Evolutionary conservation across 257 asterid genomes (phyloP).

Genomic region (Capsicum baccatum): DNA sequence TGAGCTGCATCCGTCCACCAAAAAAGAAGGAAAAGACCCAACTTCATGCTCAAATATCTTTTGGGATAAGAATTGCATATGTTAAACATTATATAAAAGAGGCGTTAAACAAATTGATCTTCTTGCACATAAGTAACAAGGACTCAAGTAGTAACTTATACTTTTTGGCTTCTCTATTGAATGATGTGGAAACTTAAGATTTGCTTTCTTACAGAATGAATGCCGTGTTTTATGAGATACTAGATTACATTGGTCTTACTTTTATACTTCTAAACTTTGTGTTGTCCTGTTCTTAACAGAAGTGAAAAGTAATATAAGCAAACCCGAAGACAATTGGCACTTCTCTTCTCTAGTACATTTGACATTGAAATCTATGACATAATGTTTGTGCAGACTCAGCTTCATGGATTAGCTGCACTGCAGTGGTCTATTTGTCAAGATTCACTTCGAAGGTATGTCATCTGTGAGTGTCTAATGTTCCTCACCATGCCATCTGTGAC

Average conservation of each 20-base stretch:
- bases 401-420: constrained; percentile 92
- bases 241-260: background rate
- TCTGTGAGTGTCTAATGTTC: background rate
- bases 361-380: constrained; percentile 23
- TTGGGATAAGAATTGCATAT: constrained; percentile 15
- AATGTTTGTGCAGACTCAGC: constrained; percentile 61
- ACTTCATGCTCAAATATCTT: background rate
- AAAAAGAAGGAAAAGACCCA: constrained; percentile 12
- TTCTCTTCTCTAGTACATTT: background rate
- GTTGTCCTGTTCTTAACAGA: background rate
- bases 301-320: background rate
- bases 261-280: background rate
- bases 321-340: background rate
- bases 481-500: background rate
- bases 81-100: background rate
- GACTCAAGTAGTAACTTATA: background rate
- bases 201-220: background rate
- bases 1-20: background rate
- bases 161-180: background rate
- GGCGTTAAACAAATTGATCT: constrained; percentile 4
- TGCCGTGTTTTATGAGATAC: background rate
- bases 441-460: constrained; percentile 68
- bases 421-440: constrained; percentile 97
- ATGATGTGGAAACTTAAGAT: constrained; percentile 17
- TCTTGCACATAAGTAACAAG: background rate